These are phyloP conservation scores for Euphorbia schlechtendalii DNA, from an alignment of 441 rosid species.

Conservation along the genomic window DNA sequence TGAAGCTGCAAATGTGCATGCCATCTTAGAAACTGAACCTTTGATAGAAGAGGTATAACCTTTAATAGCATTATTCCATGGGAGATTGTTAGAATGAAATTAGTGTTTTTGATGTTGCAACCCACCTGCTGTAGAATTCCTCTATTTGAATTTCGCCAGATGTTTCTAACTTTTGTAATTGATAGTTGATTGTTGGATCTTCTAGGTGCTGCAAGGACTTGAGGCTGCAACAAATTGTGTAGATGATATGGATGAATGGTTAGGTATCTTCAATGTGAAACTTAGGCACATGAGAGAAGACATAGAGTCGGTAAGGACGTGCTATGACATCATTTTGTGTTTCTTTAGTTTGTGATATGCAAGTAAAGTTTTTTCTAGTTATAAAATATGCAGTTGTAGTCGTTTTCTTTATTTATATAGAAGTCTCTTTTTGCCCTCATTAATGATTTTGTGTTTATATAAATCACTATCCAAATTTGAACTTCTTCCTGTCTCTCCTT, in stretches of 20 bases:
- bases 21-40: conserved; percentile 96
- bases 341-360: conserved; percentile 8
- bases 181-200: conserved; percentile 22
- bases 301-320: conserved; percentile 75
- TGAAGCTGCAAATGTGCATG: conserved; percentile 99
- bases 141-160: neutral
- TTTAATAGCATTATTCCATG: neutral
- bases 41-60: conserved; percentile 73
- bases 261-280: conserved; percentile 94
- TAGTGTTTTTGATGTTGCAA: neutral
- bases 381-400: neutral
- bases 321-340: conserved; percentile 5
- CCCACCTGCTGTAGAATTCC: neutral
- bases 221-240: conserved; percentile 90
- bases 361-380: conserved; percentile 12
- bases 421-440: neutral
- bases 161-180: conserved; percentile 10
- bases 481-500: neutral
- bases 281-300: conserved; percentile 99
- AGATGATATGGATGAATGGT: conserved; percentile 99
- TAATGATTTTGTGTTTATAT: neutral
- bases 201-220: conserved; percentile 90
- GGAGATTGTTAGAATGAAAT: neutral
- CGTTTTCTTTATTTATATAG: neutral
- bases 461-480: neutral